Base-by-base conservation (phyloP, 768 basidiomycete species). In the Pleurotus pulmonarius region DNA sequence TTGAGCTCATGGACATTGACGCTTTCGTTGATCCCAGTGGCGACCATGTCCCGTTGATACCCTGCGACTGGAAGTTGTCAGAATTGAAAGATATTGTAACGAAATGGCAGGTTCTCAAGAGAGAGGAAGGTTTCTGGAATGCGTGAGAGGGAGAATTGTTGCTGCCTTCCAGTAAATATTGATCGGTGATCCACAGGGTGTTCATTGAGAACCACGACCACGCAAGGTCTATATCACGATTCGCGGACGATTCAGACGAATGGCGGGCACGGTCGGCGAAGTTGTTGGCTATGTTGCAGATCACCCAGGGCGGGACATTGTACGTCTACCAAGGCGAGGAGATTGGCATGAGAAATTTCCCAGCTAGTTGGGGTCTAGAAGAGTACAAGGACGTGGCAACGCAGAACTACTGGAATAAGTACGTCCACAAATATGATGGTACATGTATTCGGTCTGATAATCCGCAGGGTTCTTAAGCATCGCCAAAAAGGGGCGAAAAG, bases 271-370 rank as follows among this genome's bases (percentile, higher is more conserved):
- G 76, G 13, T 85, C 83, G 5, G 84, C 83, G 3, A 90, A 90
- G 67, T 70, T 90, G 68, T 67, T 90, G 16, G 79, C 83, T 1
- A 72, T 87, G 54, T 67, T 88, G 37, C 78, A 89, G 59, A 72
- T 80, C 37, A 79, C 83, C 1, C 83, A 86, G 41, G 72, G 76
- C 6, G 88, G 89, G 5, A 88, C 88, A 16, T 69, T 85, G 58
- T 91, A 84, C 65, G 73, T 92, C 9, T 91, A 85, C 65, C 87
- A 91, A 70, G 89, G 88, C 5, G 76, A 90, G 66, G 90, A 91
- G 64, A 75, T 91, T 0, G 88, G 83, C 0, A 70, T 87, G 66
- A 81, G 76, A 67, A 86, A 86, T 56, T 82, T 86, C 59, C 83
- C 85, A 15, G 64, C 73, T 47, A 63, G 69, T 13, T 91, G 88